A percentile compares a stretch with the other conserved stretches of the same genome.
phyloP scores from a whole-genome alignment of 1,284 basidiomycete species.

The Rhodotorula sp. region DNA sequence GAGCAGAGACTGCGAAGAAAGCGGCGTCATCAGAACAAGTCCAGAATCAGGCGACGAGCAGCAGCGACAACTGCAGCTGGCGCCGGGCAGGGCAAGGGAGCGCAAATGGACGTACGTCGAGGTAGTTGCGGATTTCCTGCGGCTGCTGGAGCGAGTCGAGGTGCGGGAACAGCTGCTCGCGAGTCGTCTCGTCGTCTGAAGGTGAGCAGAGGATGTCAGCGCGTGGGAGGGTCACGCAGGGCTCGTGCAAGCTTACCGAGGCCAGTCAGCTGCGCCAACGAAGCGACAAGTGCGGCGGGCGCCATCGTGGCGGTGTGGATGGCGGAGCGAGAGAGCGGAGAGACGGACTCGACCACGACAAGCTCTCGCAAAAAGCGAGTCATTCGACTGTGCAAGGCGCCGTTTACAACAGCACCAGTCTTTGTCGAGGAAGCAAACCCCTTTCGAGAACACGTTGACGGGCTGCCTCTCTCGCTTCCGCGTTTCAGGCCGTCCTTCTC shows the following conservation, averaged over 20 bases:
- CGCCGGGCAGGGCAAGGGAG: not conserved
- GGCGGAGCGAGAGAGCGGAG: not conserved
- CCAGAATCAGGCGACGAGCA: not conserved
- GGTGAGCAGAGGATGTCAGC: not conserved
- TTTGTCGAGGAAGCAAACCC: no score
- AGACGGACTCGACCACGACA: not conserved
- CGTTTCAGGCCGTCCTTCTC: no score
- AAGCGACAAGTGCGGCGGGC: not conserved
- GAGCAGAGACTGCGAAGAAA: conserved; percentile 49
- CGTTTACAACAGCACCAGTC: no score
- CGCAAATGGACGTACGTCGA: conserved; percentile 1
- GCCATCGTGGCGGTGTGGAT: not conserved
- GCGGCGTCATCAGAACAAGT: not conserved
- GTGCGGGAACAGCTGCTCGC: conserved; percentile 21
- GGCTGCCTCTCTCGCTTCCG: no score
- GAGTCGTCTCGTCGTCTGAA: conserved; percentile 14
- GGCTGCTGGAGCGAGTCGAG: conserved; percentile 1
- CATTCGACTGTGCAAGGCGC: not conserved
- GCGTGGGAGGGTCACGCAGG: not conserved
- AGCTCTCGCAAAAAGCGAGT: not conserved
- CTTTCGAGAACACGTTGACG: no score
- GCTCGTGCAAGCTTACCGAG: conserved; percentile 8
- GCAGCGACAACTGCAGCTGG: no score
- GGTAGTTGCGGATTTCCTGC: conserved; percentile 9
- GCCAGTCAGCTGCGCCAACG: conserved; percentile 23